phyloP scores from a whole-genome alignment of 2,329 filamentous ascomycete species.

The Lasiodiplodia gonubiensis region DNA sequence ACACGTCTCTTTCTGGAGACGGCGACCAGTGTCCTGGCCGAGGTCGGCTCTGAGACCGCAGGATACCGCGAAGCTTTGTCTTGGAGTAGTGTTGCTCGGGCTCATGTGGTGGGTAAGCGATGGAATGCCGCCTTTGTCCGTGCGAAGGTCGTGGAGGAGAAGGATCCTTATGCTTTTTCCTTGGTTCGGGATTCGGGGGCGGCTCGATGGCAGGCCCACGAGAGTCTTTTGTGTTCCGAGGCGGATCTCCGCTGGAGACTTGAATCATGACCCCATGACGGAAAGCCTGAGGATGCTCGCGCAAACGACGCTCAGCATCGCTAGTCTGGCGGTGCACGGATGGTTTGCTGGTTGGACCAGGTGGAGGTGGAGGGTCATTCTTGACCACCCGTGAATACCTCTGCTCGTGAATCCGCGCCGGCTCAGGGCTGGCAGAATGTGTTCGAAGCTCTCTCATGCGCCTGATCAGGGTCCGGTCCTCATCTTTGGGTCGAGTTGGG shows the following conservation, averaged over 20 bases:
- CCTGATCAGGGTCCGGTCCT: constrained; percentile 25
- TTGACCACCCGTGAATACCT: constrained; percentile 11
- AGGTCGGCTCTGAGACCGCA: constrained; percentile 34
- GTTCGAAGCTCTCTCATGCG: neutral
- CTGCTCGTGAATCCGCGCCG: neutral
- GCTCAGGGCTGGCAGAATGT: constrained; percentile 1
- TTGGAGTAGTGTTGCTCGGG: neutral
- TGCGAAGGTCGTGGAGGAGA: constrained; percentile 31
- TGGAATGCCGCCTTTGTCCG: constrained; percentile 31
- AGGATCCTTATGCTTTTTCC: constrained; percentile 17
- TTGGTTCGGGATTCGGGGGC: constrained; percentile 27
- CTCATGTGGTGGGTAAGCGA: neutral
- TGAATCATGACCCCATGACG: constrained; percentile 20
- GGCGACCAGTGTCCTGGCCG: constrained; percentile 34
- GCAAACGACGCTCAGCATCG: constrained; percentile 36
- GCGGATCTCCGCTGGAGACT: neutral
- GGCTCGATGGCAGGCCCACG: neutral
- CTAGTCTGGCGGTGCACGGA: constrained; percentile 14
- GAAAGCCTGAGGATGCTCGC: constrained; percentile 37
- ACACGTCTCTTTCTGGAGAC: neutral
- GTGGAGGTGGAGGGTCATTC: neutral
- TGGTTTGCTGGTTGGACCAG: neutral
- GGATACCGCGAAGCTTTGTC: constrained; percentile 35
- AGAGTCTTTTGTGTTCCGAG: neutral
- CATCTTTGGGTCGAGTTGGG: neutral